Conservation (phyloP, 306 rosid species). For the Citrullus mucosospermus region DNA sequence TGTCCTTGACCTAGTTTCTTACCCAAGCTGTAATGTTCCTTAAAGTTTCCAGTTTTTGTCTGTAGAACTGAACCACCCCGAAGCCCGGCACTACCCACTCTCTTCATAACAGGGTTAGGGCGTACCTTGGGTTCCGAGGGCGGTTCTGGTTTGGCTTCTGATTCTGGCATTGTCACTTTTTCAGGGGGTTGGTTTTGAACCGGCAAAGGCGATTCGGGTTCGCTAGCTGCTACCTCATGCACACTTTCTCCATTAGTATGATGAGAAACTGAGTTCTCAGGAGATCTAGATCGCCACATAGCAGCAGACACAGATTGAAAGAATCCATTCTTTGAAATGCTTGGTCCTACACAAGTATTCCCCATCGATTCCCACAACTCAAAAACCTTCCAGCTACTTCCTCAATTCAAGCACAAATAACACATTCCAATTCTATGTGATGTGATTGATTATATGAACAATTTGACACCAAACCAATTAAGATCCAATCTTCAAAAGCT, state of each 20-base stretch:
- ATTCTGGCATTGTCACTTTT: constrained; percentile 60
- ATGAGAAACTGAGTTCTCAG: constrained; percentile 50
- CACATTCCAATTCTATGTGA: constrained; percentile 25
- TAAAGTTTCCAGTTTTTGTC: constrained; percentile 55
- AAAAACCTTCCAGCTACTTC: constrained; percentile 11
- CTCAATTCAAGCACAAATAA: constrained; percentile 24
- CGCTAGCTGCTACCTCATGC: constrained; percentile 27
- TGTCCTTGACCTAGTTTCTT: constrained; percentile 90
- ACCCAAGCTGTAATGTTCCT: constrained; percentile 65
- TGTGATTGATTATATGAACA: background rate
- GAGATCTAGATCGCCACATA: constrained; percentile 61
- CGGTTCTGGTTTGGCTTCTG: constrained; percentile 26
- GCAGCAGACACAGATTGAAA: constrained; percentile 87
- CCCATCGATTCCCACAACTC: constrained; percentile 50
- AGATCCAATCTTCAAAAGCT: constrained; percentile 33
- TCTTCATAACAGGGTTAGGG: constrained; percentile 45
- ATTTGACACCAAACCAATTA: constrained; percentile 12
- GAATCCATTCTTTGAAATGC: constrained; percentile 65
- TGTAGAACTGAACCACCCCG: constrained; percentile 63
- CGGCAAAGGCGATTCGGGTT: constrained; percentile 53
- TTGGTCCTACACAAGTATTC: constrained; percentile 92
- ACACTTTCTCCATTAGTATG: constrained; percentile 31
- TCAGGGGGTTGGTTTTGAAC: constrained; percentile 83
- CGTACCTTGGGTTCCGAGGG: constrained; percentile 27
- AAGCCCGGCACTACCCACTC: constrained; percentile 86